Evolutionary conservation across 78 protist genomes (phyloP), one percentile per base, ranked within the genome.

Genomic region (Acrasis kona): DNA sequence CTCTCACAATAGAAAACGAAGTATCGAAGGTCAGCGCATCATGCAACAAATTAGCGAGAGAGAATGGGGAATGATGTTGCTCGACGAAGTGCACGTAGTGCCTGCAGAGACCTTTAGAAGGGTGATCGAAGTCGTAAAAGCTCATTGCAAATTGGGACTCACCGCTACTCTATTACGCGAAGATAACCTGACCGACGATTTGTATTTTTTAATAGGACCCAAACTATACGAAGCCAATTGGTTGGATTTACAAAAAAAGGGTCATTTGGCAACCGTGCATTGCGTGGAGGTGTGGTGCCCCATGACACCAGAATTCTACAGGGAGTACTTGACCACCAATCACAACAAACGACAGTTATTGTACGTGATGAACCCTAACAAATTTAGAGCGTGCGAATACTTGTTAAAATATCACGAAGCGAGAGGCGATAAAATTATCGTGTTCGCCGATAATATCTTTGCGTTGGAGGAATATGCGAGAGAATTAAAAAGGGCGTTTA

Each of bases 171-270:
- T 90, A 7, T 79, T 96, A 19, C 86, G 99, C 10, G 99, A 98
- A 73, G 99, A 98, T 79, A 93, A 90, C 39, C 77, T 77, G 77
- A 93, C 94, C 70, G 80, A 31, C 10, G 98, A 97, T 32, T 86
- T 98, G n/a, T 79, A 82, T 69, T 89, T 70, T 70, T 84, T 96
- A 36, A 88, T 98, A 66, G 99, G 99, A 2, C 99, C 99, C 28
- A 98, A 98, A 79, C 86, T 98, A 70, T 98, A 97, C 84, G 99
- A 97, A 42, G 99, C 99, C 2, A 97, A 97, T 83, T 98, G 99
- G 99, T 87, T 94, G 39, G 99, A 95, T 41, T 83, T 98, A 30
- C 89, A 84, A 75, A 61, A 37, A 12, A 65, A 77, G 8, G 97
- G 93, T 35, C 82, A 41, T 67, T 57, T 92, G 29, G 96, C 96